Conservation (phyloP, 306 rosid species). For the Calophaca sinica region DNA sequence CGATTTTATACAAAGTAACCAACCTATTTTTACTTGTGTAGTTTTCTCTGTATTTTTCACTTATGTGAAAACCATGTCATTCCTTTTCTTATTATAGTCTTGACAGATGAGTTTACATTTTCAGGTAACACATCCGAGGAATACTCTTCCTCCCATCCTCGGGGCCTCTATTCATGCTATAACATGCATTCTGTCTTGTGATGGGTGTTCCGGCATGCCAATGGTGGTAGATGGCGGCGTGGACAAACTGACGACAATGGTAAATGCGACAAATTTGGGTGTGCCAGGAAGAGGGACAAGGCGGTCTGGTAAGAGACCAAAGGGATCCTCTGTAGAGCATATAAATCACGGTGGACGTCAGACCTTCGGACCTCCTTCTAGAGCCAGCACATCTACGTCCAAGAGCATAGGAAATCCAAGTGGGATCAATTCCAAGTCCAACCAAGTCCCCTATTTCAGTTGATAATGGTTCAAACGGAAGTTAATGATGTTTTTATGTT, state of each 20-base stretch:
- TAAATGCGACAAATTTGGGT: constrained; percentile 45
- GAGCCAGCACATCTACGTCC: constrained; percentile 29
- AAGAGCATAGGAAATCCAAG: constrained; percentile 34
- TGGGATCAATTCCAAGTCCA: constrained; percentile 14
- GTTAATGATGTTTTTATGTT: constrained; percentile 13
- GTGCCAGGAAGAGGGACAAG: constrained; percentile 22
- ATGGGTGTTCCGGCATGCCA: constrained; percentile 65
- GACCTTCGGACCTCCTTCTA: constrained; percentile 31
- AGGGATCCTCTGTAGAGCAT: constrained; percentile 44
- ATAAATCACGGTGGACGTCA: constrained; percentile 9
- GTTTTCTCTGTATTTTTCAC: constrained; percentile 26
- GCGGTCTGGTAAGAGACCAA: constrained; percentile 41
- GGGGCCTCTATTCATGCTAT: constrained; percentile 65
- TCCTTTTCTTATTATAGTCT: constrained; percentile 5
- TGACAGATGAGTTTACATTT: constrained; percentile 42
- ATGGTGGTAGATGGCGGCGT: constrained; percentile 39
- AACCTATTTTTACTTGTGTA: neutral
- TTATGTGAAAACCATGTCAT: neutral
- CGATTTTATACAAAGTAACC: constrained; percentile 74
- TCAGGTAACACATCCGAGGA: constrained; percentile 72
- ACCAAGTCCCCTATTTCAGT: constrained; percentile 28
- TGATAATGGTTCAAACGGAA: constrained; percentile 33
- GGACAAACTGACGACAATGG: constrained; percentile 55
- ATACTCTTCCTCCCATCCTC: constrained; percentile 71
- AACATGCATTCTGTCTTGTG: constrained; percentile 67